These are phyloP conservation scores for Sideroxylon spinosum DNA, from an alignment of 179 eudicot genomes.

Conservation along the genomic window DNA sequence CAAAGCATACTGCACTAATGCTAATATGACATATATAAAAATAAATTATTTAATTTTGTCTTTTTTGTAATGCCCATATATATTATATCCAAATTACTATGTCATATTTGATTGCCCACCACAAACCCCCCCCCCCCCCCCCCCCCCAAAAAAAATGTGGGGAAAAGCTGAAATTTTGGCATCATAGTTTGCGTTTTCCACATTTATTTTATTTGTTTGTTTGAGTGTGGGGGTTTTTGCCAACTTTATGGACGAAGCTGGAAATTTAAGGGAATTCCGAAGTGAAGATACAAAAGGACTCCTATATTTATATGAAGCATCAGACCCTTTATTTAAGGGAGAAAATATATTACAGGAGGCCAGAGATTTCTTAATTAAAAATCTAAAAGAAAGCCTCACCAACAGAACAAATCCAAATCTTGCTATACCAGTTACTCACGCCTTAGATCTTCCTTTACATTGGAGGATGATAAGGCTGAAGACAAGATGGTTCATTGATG, in stretches of 20 bases:
- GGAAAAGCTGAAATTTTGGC: background rate
- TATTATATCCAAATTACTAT: too few species aligned
- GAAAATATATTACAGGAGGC: conserved; percentile 26
- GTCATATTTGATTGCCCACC: too few species aligned
- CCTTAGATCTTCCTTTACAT: conserved; percentile 29
- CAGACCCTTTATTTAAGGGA: conserved; percentile 12
- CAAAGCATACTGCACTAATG: too few species aligned
- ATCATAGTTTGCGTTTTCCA: too few species aligned
- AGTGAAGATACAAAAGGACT: conserved; percentile 22
- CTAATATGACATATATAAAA: too few species aligned
- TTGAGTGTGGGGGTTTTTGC: conserved; percentile 20
- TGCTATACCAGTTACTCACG: conserved; percentile 4
- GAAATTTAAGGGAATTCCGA: conserved; percentile 15
- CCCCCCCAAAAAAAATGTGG: background rate
- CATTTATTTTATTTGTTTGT: background rate
- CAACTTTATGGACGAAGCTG: conserved; percentile 18
- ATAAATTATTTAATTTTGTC: too few species aligned
- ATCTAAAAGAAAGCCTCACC: conserved; percentile 7
- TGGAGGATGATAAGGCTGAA: conserved; percentile 25
- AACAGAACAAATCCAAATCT: background rate
- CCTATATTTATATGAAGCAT: conserved; percentile 30
- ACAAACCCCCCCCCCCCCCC: too few species aligned
- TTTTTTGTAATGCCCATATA: too few species aligned
- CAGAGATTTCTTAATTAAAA: conserved; percentile 17
- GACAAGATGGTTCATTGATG: conserved; percentile 28